Percentiles rank a stretch among this genome's conserved stretches.
Evolutionary conservation across 345 rosid species (phyloP).

Genomic region (Camelina sativa): DNA sequence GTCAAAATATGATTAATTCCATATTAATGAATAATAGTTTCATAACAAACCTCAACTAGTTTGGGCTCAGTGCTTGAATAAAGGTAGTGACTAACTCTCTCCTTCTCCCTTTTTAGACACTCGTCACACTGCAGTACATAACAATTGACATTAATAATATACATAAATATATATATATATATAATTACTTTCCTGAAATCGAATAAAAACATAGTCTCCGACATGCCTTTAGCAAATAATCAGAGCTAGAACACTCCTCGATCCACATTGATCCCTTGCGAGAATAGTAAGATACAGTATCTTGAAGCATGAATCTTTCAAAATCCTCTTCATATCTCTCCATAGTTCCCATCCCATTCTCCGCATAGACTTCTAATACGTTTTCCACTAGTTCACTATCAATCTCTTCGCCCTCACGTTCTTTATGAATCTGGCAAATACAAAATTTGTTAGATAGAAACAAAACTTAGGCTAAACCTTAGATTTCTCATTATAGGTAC

Average conservation of each 20-base stretch:
- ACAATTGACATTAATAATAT: background rate
- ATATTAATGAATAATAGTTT: too few species aligned
- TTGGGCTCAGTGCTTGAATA: conserved; percentile 71
- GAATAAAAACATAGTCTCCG: background rate
- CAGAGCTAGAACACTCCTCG: conserved; percentile 62
- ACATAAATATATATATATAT: background rate
- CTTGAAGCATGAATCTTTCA: conserved; percentile 60
- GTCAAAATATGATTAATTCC: too few species aligned
- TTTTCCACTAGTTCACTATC: conserved; percentile 67
- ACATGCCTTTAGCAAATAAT: conserved; percentile 61
- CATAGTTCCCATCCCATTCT: conserved; percentile 64
- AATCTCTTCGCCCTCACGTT: conserved; percentile 76
- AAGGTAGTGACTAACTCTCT: conserved; percentile 78
- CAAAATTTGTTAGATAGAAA: too few species aligned
- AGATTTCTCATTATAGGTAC: background rate
- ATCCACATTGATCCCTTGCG: conserved; percentile 75
- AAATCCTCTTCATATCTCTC: conserved; percentile 63
- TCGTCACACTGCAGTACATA: conserved; percentile 53
- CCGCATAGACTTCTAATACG: conserved; percentile 64
- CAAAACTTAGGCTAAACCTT: background rate
- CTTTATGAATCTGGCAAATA: conserved; percentile 45
- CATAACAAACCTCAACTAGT: conserved; percentile 51
- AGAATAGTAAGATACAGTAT: conserved; percentile 64
- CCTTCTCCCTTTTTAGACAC: conserved; percentile 75
- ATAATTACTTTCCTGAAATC: background rate